Base-by-base conservation (phyloP, 148 eudicot species). In the Limonium bicolor region DNA sequence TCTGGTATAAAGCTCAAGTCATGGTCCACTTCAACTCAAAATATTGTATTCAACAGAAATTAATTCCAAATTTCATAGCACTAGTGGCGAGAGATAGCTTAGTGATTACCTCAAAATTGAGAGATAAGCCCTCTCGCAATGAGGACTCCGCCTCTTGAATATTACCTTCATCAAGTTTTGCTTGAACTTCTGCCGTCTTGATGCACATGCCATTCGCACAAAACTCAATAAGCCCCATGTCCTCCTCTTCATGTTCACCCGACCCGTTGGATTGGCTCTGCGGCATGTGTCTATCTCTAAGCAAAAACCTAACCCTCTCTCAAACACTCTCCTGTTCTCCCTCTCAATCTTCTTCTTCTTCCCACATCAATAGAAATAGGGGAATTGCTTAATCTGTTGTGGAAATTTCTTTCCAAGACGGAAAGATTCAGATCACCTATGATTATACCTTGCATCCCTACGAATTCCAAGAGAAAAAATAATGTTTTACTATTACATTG, bases 71-170 rank as follows among this genome's bases (percentile, higher is more conserved):
- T n/a, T n/a, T n/a, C n/a, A n/a, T n/a, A n/a, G n/a, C n/a, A n/a
- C n/a, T n/a, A n/a, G n/a, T n/a, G n/a, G 37, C 37, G n/a, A n/a
- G n/a, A n/a, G n/a, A n/a, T n/a, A n/a, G n/a, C n/a, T n/a, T n/a
- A n/a, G 17, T 40, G 39, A 13, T 11, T 56, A 88, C 96, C 88
- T 88, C 96, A 38, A 63, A 74, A 70, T 80, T 83, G 50, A 88
- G 94, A n/a, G 96, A 83, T 48, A 88, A 74, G 15, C 86, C 92
- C 54, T 88, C 94, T 22, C 94, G 80, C 61, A 88, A 64, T 25
- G 83, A 80, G 29, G 94, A 83, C 54, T 88, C 96, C 4, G 96
- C 94, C 65, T 88, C 92, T 26, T 77, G 74, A 49, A 83, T 80
- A 50, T 88, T 83, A 3, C 94, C 96, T 29, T 67, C 77, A 49